A percentile compares a stretch with the other conserved stretches of the same genome.
Evolutionary conservation across 805 yeast genomes (phyloP).

Genomic region (Hemisphaericaspora nanyangensis): DNA sequence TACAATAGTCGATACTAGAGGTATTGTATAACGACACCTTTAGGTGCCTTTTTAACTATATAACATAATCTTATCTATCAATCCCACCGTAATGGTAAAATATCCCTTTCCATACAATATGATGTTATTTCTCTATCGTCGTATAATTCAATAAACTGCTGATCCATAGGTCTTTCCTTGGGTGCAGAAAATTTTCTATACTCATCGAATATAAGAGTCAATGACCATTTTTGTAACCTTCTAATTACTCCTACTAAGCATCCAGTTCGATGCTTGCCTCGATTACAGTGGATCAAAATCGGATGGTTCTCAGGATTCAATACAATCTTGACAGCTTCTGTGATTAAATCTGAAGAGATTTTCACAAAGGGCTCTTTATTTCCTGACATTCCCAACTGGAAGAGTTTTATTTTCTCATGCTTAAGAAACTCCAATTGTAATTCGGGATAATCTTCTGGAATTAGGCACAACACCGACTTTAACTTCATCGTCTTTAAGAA

Average conservation of each 20-base stretch:
- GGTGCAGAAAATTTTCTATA: constrained; percentile 93
- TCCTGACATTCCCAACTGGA: constrained; percentile 91
- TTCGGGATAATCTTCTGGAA: constrained; percentile 88
- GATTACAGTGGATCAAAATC: constrained; percentile 85
- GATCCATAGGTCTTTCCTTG: constrained; percentile 92
- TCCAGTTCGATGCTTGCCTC: constrained; percentile 97
- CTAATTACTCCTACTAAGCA: constrained; percentile 92
- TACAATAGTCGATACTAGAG: constrained; percentile 4
- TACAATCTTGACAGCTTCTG: constrained; percentile 77
- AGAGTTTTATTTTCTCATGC: constrained; percentile 60
- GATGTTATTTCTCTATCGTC: constrained; percentile 60
- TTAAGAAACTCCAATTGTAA: constrained; percentile 65
- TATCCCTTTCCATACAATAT: constrained; percentile 47
- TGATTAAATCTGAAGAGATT: constrained; percentile 59
- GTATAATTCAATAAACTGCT: constrained; percentile 89
- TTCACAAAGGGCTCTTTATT: constrained; percentile 93
- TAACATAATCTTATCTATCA: constrained; percentile 8
- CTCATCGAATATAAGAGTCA: constrained; percentile 93
- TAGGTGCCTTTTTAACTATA: no score
- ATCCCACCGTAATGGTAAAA: constrained; percentile 72
- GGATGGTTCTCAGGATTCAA: constrained; percentile 89
- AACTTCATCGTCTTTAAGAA: constrained; percentile 61
- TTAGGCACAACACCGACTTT: constrained; percentile 74
- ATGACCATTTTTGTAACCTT: constrained; percentile 85
- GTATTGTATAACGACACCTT: no score